phyloP scores from a whole-genome alignment of 179 eudicot genomes.

The Beta corolliflora region DNA sequence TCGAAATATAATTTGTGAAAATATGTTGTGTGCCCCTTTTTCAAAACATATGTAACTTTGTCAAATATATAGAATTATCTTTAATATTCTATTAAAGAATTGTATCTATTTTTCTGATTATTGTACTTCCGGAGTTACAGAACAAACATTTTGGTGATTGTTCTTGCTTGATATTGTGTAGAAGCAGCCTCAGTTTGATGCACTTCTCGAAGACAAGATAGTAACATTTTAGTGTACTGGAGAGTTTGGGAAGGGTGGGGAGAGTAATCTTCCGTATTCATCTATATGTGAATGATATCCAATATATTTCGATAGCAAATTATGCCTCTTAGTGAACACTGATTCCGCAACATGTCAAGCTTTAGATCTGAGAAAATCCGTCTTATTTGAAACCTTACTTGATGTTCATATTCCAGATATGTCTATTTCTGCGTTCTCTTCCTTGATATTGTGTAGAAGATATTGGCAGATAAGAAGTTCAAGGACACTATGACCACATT shows the following conservation, averaged over 20 bases:
- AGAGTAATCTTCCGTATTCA: not conserved
- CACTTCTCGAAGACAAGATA: not conserved
- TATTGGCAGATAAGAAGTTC: slow-evolving; percentile 61
- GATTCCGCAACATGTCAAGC: not conserved
- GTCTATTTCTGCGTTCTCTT: slow-evolving; percentile 13
- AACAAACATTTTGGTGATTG: not conserved
- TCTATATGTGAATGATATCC: not conserved
- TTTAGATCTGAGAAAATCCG: not conserved
- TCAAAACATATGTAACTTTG: not conserved
- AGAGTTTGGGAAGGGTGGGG: not conserved
- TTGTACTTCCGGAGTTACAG: not conserved
- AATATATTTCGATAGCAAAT: not conserved
- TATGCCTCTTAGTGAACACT: not conserved
- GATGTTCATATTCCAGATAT: not conserved
- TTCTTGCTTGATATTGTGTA: no score
- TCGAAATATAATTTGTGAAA: not conserved
- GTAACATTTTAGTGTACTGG: not conserved
- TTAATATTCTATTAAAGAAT: not conserved
- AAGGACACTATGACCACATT: slow-evolving; percentile 54
- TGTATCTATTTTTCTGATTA: not conserved
- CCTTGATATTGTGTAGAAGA: slow-evolving; percentile 66
- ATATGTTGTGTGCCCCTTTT: not conserved
- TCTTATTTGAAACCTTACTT: not conserved
- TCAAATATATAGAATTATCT: not conserved
- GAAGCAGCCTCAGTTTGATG: not conserved